phyloP scores from a whole-genome alignment of 495 filamentous ascomycete genomes.

The Podospora pseudopauciseta region DNA sequence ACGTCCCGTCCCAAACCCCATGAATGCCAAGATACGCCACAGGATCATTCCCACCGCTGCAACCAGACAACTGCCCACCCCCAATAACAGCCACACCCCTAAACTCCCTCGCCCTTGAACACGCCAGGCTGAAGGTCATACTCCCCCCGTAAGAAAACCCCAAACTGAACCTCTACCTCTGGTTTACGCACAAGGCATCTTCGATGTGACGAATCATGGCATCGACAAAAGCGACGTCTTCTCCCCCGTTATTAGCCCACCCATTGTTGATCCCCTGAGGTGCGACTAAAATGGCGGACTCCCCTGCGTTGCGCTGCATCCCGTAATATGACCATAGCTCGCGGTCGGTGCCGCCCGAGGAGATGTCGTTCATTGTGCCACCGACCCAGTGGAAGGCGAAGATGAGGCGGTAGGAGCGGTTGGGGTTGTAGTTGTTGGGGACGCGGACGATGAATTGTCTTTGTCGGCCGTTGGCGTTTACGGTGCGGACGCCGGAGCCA shows the following conservation, averaged over 20 bases:
- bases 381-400: constrained; percentile 41
- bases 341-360: constrained; percentile 27
- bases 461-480: constrained; percentile 18
- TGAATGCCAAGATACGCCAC: constrained; percentile 44
- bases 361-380: constrained; percentile 34
- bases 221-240: constrained; percentile 41
- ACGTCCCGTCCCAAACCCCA: constrained; percentile 37
- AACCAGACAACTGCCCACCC: constrained; percentile 38
- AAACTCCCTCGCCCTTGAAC: constrained; percentile 37
- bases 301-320: constrained; percentile 32
- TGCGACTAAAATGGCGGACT: constrained; percentile 42
- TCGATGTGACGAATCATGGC: constrained; percentile 34
- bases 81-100: constrained; percentile 39
- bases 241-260: constrained; percentile 41
- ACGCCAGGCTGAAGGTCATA: constrained; percentile 44
- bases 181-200: constrained; percentile 39
- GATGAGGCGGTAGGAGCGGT: constrained; percentile 41
- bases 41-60: constrained; percentile 36
- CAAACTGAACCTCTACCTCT: constrained; percentile 37
- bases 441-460: constrained; percentile 39
- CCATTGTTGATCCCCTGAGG: constrained; percentile 43
- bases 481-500: constrained; percentile 27
- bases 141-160: constrained; percentile 46
- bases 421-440: constrained; percentile 43
- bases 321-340: constrained; percentile 38